These are phyloP conservation scores for Diversispora eburnea DNA, from an alignment of 192 early-diverging fungal species.

Conservation along the genomic window DNA sequence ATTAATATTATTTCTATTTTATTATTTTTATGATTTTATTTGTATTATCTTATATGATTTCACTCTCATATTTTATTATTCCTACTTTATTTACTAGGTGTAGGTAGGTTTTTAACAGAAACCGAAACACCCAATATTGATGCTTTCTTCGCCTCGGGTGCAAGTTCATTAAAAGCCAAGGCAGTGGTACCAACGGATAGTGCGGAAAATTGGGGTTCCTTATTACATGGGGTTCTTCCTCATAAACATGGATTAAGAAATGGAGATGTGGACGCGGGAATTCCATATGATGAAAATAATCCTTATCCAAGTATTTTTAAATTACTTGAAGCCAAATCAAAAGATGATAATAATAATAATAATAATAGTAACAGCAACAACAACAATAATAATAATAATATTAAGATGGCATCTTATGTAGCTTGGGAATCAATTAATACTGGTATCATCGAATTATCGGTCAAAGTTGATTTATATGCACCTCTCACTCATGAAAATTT, in stretches of 20 bases:
- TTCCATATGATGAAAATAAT: constrained; percentile 13
- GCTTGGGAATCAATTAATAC: constrained; percentile 25
- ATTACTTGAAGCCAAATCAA: neutral
- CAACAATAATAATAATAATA: neutral
- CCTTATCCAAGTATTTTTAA: constrained; percentile 25
- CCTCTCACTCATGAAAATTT: neutral
- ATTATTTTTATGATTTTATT: too few species aligned
- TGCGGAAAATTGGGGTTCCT: constrained; percentile 23
- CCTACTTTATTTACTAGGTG: neutral
- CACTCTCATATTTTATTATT: too few species aligned
- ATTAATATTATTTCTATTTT: too few species aligned
- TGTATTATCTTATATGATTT: too few species aligned
- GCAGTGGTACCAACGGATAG: constrained; percentile 21
- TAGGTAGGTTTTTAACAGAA: constrained; percentile 10
- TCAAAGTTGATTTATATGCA: neutral
- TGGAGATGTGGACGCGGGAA: constrained; percentile 5
- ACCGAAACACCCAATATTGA: neutral
- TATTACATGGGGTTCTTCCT: constrained; percentile 19
- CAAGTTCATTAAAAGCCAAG: constrained; percentile 11
- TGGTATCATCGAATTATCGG: constrained; percentile 22
- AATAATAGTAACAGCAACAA: too few species aligned
- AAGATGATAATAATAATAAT: neutral
- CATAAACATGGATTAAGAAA: constrained; percentile 26
- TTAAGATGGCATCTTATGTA: constrained; percentile 17
- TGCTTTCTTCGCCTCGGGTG: constrained; percentile 15